Evolutionary conservation across 495 filamentous ascomycete genomes (phyloP).

Genomic region (Hypomontagnella monticulosa): DNA sequence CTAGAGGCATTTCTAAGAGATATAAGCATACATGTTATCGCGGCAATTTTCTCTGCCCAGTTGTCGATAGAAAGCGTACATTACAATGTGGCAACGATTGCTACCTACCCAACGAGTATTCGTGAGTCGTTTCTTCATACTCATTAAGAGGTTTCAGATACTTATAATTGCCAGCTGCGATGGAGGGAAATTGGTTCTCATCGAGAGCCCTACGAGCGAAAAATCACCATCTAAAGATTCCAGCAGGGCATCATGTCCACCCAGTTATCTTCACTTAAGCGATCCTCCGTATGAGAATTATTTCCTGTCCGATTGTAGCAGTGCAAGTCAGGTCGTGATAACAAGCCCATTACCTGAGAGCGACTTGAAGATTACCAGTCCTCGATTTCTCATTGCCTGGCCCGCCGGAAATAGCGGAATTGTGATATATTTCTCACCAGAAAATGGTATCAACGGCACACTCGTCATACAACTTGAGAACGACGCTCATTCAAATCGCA

Average conservation of each 20-base stretch:
- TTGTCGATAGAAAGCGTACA: slow-evolving; percentile 48
- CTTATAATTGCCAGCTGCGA: slow-evolving; percentile 36
- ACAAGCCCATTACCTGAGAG: slow-evolving; percentile 64
- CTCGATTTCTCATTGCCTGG: slow-evolving; percentile 70
- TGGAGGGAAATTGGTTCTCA: slow-evolving; percentile 43
- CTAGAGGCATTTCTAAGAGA: background rate
- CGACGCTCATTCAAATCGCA: slow-evolving; percentile 45
- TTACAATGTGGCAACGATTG: slow-evolving; percentile 53
- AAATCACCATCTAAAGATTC: slow-evolving; percentile 11
- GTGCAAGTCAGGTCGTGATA: slow-evolving; percentile 65
- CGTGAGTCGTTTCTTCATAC: slow-evolving; percentile 32
- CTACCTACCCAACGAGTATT: slow-evolving; percentile 50
- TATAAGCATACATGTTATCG: slow-evolving; percentile 57
- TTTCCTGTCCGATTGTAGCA: slow-evolving; percentile 70
- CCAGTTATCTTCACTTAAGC: slow-evolving; percentile 42
- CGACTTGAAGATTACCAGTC: slow-evolving; percentile 63
- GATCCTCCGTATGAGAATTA: slow-evolving; percentile 69
- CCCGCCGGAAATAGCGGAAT: slow-evolving; percentile 71
- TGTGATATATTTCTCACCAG: slow-evolving; percentile 62
- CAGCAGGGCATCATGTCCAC: slow-evolving; percentile 12
- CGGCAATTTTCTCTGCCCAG: slow-evolving; percentile 53
- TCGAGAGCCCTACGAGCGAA: slow-evolving; percentile 10
- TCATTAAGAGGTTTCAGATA: background rate
- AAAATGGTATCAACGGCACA: slow-evolving; percentile 63
- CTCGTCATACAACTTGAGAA: slow-evolving; percentile 63